Base-by-base conservation (phyloP, 495 filamentous ascomycete species). In the Cercophora samala region DNA sequence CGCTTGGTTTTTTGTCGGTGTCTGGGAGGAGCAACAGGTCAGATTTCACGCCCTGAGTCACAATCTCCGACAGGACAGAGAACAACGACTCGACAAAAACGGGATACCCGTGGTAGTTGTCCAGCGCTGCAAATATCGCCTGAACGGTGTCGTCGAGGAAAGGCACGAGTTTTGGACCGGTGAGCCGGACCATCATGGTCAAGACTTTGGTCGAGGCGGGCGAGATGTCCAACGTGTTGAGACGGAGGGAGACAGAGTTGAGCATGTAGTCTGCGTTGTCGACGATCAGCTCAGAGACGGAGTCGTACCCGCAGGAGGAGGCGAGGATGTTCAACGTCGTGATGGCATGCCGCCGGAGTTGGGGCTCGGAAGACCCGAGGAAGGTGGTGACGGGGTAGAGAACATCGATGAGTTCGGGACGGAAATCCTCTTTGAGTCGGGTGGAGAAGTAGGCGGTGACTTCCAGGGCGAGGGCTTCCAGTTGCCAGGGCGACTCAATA, bases 241-340 rank as follows among this genome's bases (percentile, higher is more conserved):
- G 83, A 65, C 94, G 92, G 23, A 97, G 79, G 0, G 90, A 91
- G 5, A 98, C 88, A 0, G 94, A 91, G 73, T 97, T 98, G 59
- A 97, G 89, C 78, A 99, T 89, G 75, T 99, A 99, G 76, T 99
- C 95, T 24, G 90, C 93, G 68, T 99, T 99, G 32, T 92, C 89
- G 58, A 97, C 84, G 58, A 99, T 88, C 67, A 99, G 81, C 13
- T 91, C 87, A 37, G 89, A 89, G 11, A 93, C 87, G 70, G 83
- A 88, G 0, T 72, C 52, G 72, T 98, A 99, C 19, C 86, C 87
- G 75, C 93, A 97, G 0, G 90, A 80, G 8, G 75, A 73, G 9
- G 95, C 89, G 29, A 97, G 80, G 15, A 88, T 86, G 70, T 97
- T 93, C 3, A 99, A 84, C 58, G 90, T 91, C 4, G 87, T 86